phyloP scores from a whole-genome alignment of 495 filamentous ascomycete species.

The Trichoderma parareesei region DNA sequence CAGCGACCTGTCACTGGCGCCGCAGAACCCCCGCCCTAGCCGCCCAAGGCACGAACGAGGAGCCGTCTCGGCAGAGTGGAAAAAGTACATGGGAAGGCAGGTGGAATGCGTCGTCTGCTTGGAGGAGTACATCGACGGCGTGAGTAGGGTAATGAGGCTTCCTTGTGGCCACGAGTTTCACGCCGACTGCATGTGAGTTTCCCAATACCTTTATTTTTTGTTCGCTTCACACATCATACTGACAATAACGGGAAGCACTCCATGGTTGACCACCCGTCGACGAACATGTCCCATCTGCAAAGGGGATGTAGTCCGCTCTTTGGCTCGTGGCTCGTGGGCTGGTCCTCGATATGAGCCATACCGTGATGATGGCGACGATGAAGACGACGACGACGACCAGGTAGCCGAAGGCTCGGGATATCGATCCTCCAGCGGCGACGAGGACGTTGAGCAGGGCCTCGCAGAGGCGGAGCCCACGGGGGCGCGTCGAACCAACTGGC shows the following conservation, averaged over 20 bases:
- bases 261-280: constrained; percentile 93
- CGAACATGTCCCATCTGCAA: constrained; percentile 98
- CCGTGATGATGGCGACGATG: constrained; percentile 35
- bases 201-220: background rate
- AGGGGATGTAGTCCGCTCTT: constrained; percentile 74
- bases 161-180: constrained; percentile 99
- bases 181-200: constrained; percentile 93
- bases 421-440: constrained; percentile 2
- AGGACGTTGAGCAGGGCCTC: constrained; percentile 25
- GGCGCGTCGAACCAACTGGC: constrained; percentile 14
- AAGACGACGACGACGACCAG: constrained; percentile 26
- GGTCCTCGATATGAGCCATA: constrained; percentile 35
- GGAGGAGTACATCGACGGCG: constrained; percentile 92
- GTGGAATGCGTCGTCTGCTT: constrained; percentile 96
- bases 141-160: constrained; percentile 91
- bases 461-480: constrained; percentile 13
- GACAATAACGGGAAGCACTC: constrained; percentile 57
- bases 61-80: constrained; percentile 51
- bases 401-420: constrained; percentile 14
- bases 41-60: constrained; percentile 43
- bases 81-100: constrained; percentile 78
- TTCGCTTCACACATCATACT: constrained; percentile 15
- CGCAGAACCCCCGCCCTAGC: constrained; percentile 16
- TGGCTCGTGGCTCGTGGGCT: constrained; percentile 39
- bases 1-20: constrained; percentile 27